These are phyloP conservation scores for Vigna unguiculata DNA, from an alignment of 306 rosid genomes.

Conservation along the genomic window DNA sequence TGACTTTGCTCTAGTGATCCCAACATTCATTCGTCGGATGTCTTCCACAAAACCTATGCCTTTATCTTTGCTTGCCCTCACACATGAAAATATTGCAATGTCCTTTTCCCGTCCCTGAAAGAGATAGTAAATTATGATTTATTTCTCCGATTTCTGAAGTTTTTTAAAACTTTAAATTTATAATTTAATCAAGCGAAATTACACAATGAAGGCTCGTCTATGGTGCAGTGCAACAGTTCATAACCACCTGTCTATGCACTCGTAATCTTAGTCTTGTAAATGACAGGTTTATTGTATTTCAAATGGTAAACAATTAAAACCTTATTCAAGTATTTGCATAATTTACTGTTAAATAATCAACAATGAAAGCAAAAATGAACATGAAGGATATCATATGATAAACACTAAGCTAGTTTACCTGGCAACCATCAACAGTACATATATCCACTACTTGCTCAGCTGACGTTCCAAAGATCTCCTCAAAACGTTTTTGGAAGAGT, in stretches of 20 bases:
- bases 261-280: background rate
- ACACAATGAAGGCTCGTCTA: background rate
- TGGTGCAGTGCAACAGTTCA: slow-evolving; percentile 1
- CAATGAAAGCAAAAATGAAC: slow-evolving; percentile 12
- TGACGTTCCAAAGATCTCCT: slow-evolving; percentile 71
- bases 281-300: slow-evolving; percentile 15
- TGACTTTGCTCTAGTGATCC: slow-evolving; percentile 95
- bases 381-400: slow-evolving; percentile 29
- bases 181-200: slow-evolving; percentile 19
- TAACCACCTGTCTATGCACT: background rate
- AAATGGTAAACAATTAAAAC: slow-evolving; percentile 19
- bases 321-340: slow-evolving; percentile 23
- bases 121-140: background rate
- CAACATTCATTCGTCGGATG: slow-evolving; percentile 87
- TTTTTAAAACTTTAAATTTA: slow-evolving; percentile 25
- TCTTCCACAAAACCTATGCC: slow-evolving; percentile 86
- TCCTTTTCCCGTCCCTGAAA: slow-evolving; percentile 95
- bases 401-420: slow-evolving; percentile 62
- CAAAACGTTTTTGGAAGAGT: slow-evolving; percentile 79
- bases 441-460: slow-evolving; percentile 83
- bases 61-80: slow-evolving; percentile 75
- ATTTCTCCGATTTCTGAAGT: slow-evolving; percentile 7
- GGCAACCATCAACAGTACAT: slow-evolving; percentile 94
- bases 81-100: slow-evolving; percentile 88
- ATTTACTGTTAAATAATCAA: slow-evolving; percentile 18